Base-by-base conservation (phyloP, 345 rosid species). In the Populus davidiana region DNA sequence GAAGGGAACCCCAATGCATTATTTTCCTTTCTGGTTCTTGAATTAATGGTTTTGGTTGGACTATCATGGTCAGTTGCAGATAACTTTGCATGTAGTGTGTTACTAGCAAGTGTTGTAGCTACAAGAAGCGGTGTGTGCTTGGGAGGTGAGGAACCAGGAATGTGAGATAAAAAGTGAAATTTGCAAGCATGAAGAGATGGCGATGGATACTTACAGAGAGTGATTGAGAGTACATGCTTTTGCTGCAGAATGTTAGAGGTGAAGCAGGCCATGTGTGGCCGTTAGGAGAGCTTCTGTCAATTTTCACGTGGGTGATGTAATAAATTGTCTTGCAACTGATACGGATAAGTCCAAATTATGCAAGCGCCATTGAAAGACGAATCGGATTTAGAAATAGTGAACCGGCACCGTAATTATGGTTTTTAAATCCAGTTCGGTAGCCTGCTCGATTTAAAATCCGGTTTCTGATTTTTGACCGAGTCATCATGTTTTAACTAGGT, bases 251-350 rank as follows among this genome's bases (percentile, higher is more conserved):
- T 52, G 73, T 25, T 78, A 78, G 83, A 79, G 83, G 82, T 65
- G 69, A 47, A 75, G 82, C 80, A 82, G 85, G 88, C 90, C 92
- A 90, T 90, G 67, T 81, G 83, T 86, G 90, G 90, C 88, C 91
- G 87, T 82, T 76, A n/a, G 63, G 20, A 44, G 76, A 49, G 80
- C 84, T 35, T 54, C n/a, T 18, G 71, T 84, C 83, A 76, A 77
- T 65, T 44, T 78, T 5, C 5, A 20, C 36, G 27, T 13, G 8
- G 33, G 68, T 64, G 29, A 23, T 64, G 29, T 23, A 14, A 29
- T 16, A 11, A 29, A 31, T 13, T 29, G 18, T 13, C 17, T 13
- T 13, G 50, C 50, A 13, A 14, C 50, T 14, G 17, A 12, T 47
- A 4, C 11, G 50, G 50, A 47, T 44, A 14, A 64, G 68, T 29